Evolutionary conservation across 2,329 filamentous ascomycete genomes (phyloP), one percentile per base, ranked within the genome.

Genomic region (Alternaria solani): DNA sequence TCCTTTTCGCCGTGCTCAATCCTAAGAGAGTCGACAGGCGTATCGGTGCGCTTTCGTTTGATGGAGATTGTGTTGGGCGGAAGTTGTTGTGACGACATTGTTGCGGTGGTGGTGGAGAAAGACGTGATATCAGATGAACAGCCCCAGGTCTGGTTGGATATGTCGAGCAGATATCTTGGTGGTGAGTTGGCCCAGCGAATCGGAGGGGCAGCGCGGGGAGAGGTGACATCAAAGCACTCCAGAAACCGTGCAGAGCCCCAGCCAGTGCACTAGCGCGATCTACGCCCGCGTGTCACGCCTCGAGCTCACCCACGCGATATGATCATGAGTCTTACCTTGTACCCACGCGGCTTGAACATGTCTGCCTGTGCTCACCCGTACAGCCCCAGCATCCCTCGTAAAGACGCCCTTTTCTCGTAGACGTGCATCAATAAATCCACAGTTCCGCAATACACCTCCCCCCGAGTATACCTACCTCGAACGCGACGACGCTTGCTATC

Each of bases 11-110:
- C 62, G 52, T 66, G 57, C 43, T 76, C 71, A 56, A 75, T 68
- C 25, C 73, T 57, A 51, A 86, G 76, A 23, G 82, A 81, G 61
- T 87, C 85, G n/a, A 86, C 81, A 4, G 85, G 84, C 48, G 85
- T 83, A 55, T 87, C 85, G 56, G 83, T 81, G 56, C 85, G 82
- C 65, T 85, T 84, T 57, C 86, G 81, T 76, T 87, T 88, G 71
- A 88, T 67, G 9, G 72, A 72, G 46, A 78, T 69, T 8, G 73
- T 75, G 49, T 72, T 70, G 1, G 74, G 75, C 3, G 72, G 68
- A 11, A 53, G 53, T 38, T 52, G 34, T 14, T 57, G 53, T 12
- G 54, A 59, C 42, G 51, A 47, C 47, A 47, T 49, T 0, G 34
- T 28, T n/a, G 14, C 14, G 1, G 9, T 16, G 20, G 16, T 5